A percentile compares a stretch with the other conserved stretches of the same genome.
phyloP scores from a whole-genome alignment of 805 yeast species.

The Zygotorulaspora florentina region DNA sequence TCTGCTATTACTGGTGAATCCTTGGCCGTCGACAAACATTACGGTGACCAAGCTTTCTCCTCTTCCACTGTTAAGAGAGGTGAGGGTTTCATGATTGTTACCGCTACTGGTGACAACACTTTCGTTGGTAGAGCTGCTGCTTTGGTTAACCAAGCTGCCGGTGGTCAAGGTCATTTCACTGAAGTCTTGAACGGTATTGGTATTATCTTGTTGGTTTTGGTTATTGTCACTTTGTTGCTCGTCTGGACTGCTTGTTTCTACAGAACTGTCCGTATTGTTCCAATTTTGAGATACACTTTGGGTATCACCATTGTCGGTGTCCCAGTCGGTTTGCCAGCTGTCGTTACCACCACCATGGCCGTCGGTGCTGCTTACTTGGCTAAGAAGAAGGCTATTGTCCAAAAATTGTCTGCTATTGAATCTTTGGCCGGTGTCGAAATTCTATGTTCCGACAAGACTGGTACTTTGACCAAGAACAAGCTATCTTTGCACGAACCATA shows the following conservation, averaged over 20 bases:
- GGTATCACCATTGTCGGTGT: conserved; percentile 97
- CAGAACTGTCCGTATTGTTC: conserved; percentile 82
- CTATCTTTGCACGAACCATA: conserved; percentile 94
- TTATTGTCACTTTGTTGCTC: conserved; percentile 76
- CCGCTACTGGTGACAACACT: conserved; percentile 93
- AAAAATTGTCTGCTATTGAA: conserved; percentile 93
- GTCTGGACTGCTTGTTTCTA: conserved; percentile 95
- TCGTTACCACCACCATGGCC: conserved; percentile 98
- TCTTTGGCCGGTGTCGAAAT: conserved; percentile 97
- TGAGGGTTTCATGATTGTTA: conserved; percentile 89
- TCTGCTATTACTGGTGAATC: conserved; percentile 98
- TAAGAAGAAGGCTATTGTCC: conserved; percentile 95
- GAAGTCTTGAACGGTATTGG: conserved; percentile 98
- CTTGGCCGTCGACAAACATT: conserved; percentile 86
- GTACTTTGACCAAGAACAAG: conserved; percentile 96
- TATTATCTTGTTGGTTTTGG: conserved; percentile 83
- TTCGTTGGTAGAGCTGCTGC: conserved; percentile 98
- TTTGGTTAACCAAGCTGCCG: conserved; percentile 89
- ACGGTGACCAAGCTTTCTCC: conserved; percentile 83
- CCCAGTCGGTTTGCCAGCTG: conserved; percentile 98
- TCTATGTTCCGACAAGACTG: conserved; percentile 96
- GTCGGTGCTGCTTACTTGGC: conserved; percentile 99
- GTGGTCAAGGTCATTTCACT: conserved; percentile 93
- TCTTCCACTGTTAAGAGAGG: conserved; percentile 95
- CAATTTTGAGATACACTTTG: conserved; percentile 84